Base-by-base conservation (phyloP, 2,329 filamentous ascomycete species). In the Ilyonectria destructans region DNA sequence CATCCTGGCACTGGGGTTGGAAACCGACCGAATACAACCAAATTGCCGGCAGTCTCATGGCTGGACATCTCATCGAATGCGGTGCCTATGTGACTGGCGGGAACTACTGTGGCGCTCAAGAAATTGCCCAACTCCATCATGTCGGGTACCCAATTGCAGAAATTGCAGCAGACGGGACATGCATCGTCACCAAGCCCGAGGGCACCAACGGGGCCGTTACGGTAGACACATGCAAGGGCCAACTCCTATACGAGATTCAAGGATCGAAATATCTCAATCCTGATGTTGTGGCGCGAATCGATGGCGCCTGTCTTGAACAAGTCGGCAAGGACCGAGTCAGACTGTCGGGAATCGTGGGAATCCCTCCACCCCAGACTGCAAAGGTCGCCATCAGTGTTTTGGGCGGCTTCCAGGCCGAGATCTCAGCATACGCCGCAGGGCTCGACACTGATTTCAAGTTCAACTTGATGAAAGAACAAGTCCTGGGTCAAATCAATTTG, bases 51-150 rank as follows among this genome's bases (percentile, higher is more conserved):
- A 77, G 83, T 1, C 69, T 87, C 0, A 77, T 87, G 26, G 84
- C 83, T 1, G 85, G 84, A 1, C 84, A 87, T 75, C 74, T 86
- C n/a, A 86, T 86, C 62, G 85, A 87, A 67, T 87, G 85, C 71
- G 83, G 82, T 3, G 80, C 83, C 0, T 88, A 88, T 69, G 83
- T 85, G 2, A 86, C 85, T 0, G 86, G 86, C 0, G 83, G 79
- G 0, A 88, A 89, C 64, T 88, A 87, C 67, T 80, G 85, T 0
- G 87, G 86, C 1, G 71, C 72, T 5, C 84, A 71, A 56, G 67
- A 70, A 17, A 66, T 76, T 33, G 67, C 68, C 5, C 64, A 68
- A 2, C 12, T 56, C n/a, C 64, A 65, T 9, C 75, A 78, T 26
- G 29, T 75, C 48, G 82, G 84, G 2, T 85, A 85, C 51, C 85